Base-by-base conservation (phyloP, 2,329 filamentous ascomycete species). In the Phoma sp. region DNA sequence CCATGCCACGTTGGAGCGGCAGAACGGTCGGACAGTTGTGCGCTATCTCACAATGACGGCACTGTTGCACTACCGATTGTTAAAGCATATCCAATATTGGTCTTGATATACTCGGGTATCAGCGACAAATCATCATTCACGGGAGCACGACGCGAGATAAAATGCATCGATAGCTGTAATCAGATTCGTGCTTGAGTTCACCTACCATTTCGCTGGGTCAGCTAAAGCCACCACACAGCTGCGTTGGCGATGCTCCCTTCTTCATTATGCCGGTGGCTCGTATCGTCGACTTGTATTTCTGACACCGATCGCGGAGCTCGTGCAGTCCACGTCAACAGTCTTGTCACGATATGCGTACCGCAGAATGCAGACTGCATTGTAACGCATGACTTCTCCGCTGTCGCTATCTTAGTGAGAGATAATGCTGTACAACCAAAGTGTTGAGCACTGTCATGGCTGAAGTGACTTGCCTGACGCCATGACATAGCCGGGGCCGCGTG, bases 1-100 rank as follows among this genome's bases (percentile, higher is more conserved):
- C 30, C 25, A 18, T 50, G 46, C 52, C 46, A 55, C 41, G 42
- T 47, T 50, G 37, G 18, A 40, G 30, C 41, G 14, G 25, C 36
- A 50, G 30, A 42, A 32, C 37, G 37, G 32, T 47, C 46, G 46
- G 47, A 23, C 14, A 35, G 41, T 45, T 46, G 8, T 18, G n/a
- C 24, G 10, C 13, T 43, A 33, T 23, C n/a, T 23, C 24, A 38
- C 24, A 13, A 23, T 25, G 27, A 24, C 14, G 18, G 35, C 35
- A 37, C 2, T 23, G 25, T 35, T 27, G 14, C 40, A 44, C 40
- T 25, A 9, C 33, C 24, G 13, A 30, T 24, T 23, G 29, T 8
- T 23, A 7, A 2, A 14, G 29, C 14, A 37, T 7, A 9, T 33
- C 32, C 32, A 33, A 13, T 33, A 33, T 11, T 33, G 13, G 7